phyloP scores from a whole-genome alignment of 169 alveolate species.

The Eimeria zaria region DNA sequence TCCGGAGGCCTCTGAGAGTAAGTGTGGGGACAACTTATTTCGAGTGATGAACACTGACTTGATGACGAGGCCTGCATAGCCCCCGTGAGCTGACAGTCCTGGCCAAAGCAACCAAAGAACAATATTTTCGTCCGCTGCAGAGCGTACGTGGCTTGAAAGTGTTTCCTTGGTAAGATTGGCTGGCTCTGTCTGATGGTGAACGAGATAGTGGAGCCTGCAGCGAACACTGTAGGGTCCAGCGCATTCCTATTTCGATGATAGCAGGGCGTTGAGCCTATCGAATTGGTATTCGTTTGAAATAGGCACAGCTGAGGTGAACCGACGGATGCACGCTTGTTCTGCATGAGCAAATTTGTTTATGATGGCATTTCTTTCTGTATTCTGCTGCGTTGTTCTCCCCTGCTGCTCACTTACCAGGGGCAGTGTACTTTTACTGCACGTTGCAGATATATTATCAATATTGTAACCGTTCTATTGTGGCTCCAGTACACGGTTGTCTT shows the following conservation, averaged over 20 bases:
- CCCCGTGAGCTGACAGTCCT: background rate
- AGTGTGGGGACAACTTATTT: background rate
- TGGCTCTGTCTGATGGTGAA: background rate
- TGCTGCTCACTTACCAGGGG: background rate
- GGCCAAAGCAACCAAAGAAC: no score
- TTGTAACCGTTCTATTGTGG: background rate
- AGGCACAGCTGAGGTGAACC: background rate
- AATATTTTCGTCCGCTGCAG: background rate
- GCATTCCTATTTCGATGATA: background rate
- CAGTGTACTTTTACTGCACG: background rate
- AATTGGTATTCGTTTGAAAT: background rate
- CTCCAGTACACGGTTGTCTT: background rate
- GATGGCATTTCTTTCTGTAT: background rate
- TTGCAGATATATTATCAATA: background rate
- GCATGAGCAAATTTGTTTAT: background rate
- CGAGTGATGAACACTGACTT: background rate
- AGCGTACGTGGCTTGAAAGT: background rate
- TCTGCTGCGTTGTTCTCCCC: background rate
- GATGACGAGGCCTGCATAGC: background rate
- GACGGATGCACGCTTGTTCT: background rate
- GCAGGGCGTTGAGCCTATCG: background rate
- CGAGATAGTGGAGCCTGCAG: background rate
- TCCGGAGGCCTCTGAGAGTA: background rate
- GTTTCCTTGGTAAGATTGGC: background rate
- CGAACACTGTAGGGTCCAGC: background rate